These are phyloP conservation scores for Metschnikowia henanensis DNA, from an alignment of 805 yeast genomes.

Conservation along the genomic window DNA sequence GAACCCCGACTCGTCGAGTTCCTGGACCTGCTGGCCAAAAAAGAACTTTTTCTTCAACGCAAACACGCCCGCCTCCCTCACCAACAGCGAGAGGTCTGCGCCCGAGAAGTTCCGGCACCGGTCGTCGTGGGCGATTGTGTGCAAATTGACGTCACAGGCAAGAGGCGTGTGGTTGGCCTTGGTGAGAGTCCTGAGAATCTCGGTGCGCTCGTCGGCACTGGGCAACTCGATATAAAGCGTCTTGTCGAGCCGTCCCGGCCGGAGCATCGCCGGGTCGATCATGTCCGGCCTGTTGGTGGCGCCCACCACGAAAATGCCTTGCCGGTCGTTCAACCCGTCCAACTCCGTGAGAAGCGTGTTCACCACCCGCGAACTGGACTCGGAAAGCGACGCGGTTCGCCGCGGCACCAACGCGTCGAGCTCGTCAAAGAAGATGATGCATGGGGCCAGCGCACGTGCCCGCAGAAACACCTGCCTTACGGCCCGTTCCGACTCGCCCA, in stretches of 20 bases:
- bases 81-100: constrained; percentile 91
- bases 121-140: constrained; percentile 64
- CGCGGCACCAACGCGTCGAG: constrained; percentile 97
- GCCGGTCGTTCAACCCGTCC: constrained; percentile 99
- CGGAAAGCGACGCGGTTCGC: constrained; percentile 73
- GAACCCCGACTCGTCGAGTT: constrained; percentile 38
- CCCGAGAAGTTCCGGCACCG: constrained; percentile 91
- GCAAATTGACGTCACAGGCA: constrained; percentile 58
- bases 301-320: constrained; percentile 98
- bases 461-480: constrained; percentile 97
- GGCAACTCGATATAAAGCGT: constrained; percentile 98
- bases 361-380: constrained; percentile 94
- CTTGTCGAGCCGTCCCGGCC: constrained; percentile 99
- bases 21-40: constrained; percentile 38
- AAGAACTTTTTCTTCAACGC: constrained; percentile 80
- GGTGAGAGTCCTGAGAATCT: constrained; percentile 77
- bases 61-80: constrained; percentile 89
- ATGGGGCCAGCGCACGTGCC: constrained; percentile 99
- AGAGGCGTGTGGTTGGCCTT: constrained; percentile 76
- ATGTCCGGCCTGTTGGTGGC: constrained; percentile 99
- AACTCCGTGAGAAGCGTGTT: constrained; percentile 95
- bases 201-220: constrained; percentile 81
- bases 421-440: constrained; percentile 98
- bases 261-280: constrained; percentile 96
- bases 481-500: constrained; percentile 97